A percentile compares a stretch with the other conserved stretches of the same genome.
Conservation (phyloP, 2,329 filamentous ascomycete species). For the Lachnellula hyalina region DNA sequence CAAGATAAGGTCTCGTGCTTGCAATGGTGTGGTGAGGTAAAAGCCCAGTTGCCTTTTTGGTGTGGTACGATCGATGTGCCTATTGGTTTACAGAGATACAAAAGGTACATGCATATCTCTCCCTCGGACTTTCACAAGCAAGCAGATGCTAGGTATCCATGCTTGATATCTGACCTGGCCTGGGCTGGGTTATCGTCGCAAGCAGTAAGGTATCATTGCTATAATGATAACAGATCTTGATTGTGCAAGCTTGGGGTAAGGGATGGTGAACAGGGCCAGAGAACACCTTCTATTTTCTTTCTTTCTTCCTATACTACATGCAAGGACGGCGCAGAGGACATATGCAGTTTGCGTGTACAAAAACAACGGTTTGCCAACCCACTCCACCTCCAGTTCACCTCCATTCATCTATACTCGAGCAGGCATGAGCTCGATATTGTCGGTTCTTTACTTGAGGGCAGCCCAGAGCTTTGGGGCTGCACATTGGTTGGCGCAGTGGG, state of each 20-base stretch:
- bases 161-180: not conserved
- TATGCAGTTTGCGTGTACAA: constrained; percentile 23
- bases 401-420: constrained; percentile 17
- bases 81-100: too few relatives aligned
- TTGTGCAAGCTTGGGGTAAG: not conserved
- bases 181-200: too few relatives aligned
- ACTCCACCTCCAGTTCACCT: constrained; percentile 4
- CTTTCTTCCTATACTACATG: constrained; percentile 29
- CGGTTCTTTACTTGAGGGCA: constrained; percentile 70
- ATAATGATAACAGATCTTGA: too few relatives aligned
- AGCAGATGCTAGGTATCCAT: too few relatives aligned
- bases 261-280: not conserved
- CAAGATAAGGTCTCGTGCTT: constrained; percentile 8
- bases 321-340: constrained; percentile 22
- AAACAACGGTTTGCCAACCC: constrained; percentile 17
- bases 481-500: constrained; percentile 89
- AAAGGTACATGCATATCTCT: too few relatives aligned
- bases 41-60: not conserved
- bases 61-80: too few relatives aligned
- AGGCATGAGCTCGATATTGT: constrained; percentile 7
- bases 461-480: constrained; percentile 95
- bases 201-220: too few relatives aligned
- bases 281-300: constrained; percentile 5
- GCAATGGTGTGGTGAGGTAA: not conserved
- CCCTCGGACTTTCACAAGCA: too few relatives aligned